Evolutionary conservation across 805 yeast genomes (phyloP).

Genomic region (Monosporozyma siamensis): DNA sequence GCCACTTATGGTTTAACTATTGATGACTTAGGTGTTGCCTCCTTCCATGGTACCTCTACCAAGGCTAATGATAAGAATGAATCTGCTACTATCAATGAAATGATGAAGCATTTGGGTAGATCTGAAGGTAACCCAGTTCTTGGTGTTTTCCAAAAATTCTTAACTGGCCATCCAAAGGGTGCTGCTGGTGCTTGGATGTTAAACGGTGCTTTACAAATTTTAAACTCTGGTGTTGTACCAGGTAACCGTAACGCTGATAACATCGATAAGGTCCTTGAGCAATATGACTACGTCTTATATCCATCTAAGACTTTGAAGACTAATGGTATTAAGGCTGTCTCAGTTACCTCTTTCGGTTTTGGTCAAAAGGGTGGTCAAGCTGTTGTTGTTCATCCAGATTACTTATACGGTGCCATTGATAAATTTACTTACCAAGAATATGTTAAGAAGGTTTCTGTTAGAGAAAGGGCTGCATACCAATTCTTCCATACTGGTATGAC

Average conservation of each 20-base stretch:
- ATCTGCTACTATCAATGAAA: conserved; percentile 77
- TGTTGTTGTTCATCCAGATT: conserved; percentile 83
- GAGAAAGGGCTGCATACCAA: conserved; percentile 86
- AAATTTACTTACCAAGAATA: conserved; percentile 63
- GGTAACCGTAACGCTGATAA: conserved; percentile 99
- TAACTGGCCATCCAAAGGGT: conserved; percentile 99
- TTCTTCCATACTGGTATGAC: conserved; percentile 94
- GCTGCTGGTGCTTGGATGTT: conserved; percentile 99
- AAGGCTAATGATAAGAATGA: conserved; percentile 98
- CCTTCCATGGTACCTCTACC: conserved; percentile 99
- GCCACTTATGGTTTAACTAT: conserved; percentile 88
- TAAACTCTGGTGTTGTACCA: conserved; percentile 89
- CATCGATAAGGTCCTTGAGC: conserved; percentile 72
- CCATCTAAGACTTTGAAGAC: conserved; percentile 92
- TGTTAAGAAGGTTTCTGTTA: conserved; percentile 55
- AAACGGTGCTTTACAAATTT: conserved; percentile 92
- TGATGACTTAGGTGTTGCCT: conserved; percentile 93
- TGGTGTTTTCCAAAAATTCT: conserved; percentile 97
- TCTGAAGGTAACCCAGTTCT: conserved; percentile 94
- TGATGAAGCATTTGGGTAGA: conserved; percentile 95
- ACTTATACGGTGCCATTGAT: conserved; percentile 76
- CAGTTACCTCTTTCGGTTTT: conserved; percentile 95
- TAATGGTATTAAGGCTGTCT: conserved; percentile 94
- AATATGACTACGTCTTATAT: conserved; percentile 81
- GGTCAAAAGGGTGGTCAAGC: conserved; percentile 99